These are phyloP conservation scores for Hemisphaericaspora lyxosophila DNA, from an alignment of 1,139 yeast genomes.

Conservation along the genomic window DNA sequence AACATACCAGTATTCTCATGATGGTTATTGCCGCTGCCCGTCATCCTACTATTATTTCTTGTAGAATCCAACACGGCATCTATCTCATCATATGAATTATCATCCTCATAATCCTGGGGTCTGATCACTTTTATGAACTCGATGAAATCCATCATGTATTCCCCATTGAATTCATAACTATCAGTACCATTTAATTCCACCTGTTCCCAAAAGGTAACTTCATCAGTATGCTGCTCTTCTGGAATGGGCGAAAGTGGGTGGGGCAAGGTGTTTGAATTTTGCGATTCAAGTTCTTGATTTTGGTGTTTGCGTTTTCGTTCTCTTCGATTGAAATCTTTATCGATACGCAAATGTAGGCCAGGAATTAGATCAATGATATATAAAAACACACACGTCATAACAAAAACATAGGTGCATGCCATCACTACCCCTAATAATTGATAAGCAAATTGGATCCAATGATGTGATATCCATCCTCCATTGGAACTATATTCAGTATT, in stretches of 20 bases:
- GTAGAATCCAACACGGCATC: constrained; percentile 3
- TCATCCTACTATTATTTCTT: constrained; percentile 3
- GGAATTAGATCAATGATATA: constrained; percentile 46
- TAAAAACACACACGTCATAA: constrained; percentile 37
- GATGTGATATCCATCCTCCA: constrained; percentile 52
- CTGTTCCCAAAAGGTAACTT: constrained; percentile 23
- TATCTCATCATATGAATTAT: constrained; percentile 7
- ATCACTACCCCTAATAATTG: constrained; percentile 48
- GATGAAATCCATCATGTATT: constrained; percentile 47
- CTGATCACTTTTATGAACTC: constrained; percentile 45
- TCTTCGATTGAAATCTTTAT: constrained; percentile 40
- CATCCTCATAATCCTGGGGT: constrained; percentile 42
- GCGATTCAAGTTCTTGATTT: constrained; percentile 20
- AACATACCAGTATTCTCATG: constrained; percentile 12
- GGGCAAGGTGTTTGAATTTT: constrained; percentile 13
- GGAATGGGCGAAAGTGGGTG: constrained; percentile 10
- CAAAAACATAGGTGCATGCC: constrained; percentile 39
- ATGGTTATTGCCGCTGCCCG: constrained; percentile 2
- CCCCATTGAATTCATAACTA: constrained; percentile 52
- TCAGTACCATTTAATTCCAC: constrained; percentile 53
- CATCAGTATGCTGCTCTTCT: constrained; percentile 4
- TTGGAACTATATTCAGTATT: constrained; percentile 29
- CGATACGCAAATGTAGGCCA: constrained; percentile 47
- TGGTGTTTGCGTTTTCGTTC: constrained; percentile 17
- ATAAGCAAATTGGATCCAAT: constrained; percentile 49